Base-by-base conservation (phyloP, 2,329 filamentous ascomycete species). In the Ploettnerulaceae sp. region DNA sequence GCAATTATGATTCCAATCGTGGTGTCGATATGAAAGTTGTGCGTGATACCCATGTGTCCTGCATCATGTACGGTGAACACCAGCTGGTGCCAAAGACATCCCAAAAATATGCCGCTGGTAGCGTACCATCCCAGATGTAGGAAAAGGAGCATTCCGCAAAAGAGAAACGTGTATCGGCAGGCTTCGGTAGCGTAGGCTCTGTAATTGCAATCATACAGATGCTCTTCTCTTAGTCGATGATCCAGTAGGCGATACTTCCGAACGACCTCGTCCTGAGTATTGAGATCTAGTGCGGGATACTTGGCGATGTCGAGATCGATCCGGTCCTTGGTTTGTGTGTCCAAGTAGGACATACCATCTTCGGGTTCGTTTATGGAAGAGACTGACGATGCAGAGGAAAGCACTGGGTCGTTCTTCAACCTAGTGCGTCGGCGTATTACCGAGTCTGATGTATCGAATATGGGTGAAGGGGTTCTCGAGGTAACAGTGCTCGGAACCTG, bases 41-140 rank as follows among this genome's bases (percentile, higher is more conserved):
- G 91, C 2, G 93, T 98, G 59, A 98, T 95, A 56, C 88, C 93
- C 85, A 96, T 95, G 67, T 98, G 93, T 5, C 89, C 90, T 40
- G 91, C 88, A 71, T 98, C 93, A 66, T 98, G 93, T 51, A 88
- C 93, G 1, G 84, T 84, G 63, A 98, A 98, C 41, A 91, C 86
- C 21, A 97, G 76, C 64, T 97, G 93, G 63, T 97, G 93, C 91
- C 93, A 97, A 61, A 95, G 77, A 52, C 79, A 74, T 15, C 91
- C 93, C 2, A 97, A 73, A 57, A 83, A 89, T 38, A 86, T 64
- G 1, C 80, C 89, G 47, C 86, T 87, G 2, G 77, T 69, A 37
- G 69, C 72, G 61, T 86, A 91, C 78, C 84, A 88, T 26, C 74
- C 75, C 61, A 70, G 70, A 12, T 67, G 74, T 15, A 93, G 69